Base-by-base conservation (phyloP, 768 basidiomycete genomes). In the Sporobolomyces roseus region DNA sequence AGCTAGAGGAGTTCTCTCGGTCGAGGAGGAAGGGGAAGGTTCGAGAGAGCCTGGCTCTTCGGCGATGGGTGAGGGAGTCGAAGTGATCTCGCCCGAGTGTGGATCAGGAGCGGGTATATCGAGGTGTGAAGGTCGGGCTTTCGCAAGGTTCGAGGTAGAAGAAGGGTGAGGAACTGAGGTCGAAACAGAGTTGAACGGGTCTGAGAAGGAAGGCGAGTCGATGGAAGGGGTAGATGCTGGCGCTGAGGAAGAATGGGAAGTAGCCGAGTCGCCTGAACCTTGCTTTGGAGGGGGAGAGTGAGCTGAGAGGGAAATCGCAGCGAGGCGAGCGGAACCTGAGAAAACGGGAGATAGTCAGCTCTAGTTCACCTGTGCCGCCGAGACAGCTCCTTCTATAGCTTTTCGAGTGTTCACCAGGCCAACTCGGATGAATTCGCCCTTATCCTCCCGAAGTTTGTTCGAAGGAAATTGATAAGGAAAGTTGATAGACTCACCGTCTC, bases 241-340 rank as follows among this genome's bases (percentile, higher is more conserved):
- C 4, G 52, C 32, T 55, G 49, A 50, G 48, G 46, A 66, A 16
- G 62, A 35, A 32, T 54, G 43, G 2, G 56, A 52, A 13, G 52
- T 17, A 1, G 51, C 10, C 13, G 59, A 33, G 2, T 41, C 52
- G 32, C 23, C 41, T 35, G 41, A 29, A 16, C 49, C 36, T 29
- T 21, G 45, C 29, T 33, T 60, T 1, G 62, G 53, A 9, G 66
- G n/a, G n/a, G n/a, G 59, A 32, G 43, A 43, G 23, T 33, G 36
- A 8, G 38, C 2, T 2, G 50, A 23, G 13, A 68, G 67, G 6
- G 66, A 65, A 30, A 73, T 43, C 2, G 64, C 43, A 7, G 72
- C 72, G 19, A 73, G 68, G 1, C 72, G 67, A 0, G 72, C 72
- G 4, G 72, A 66, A 32, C 72, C 72, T 73, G 9, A n/a, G n/a